Evolutionary conservation across 306 rosid species (phyloP).

Genomic region (Nissolia schottii): DNA sequence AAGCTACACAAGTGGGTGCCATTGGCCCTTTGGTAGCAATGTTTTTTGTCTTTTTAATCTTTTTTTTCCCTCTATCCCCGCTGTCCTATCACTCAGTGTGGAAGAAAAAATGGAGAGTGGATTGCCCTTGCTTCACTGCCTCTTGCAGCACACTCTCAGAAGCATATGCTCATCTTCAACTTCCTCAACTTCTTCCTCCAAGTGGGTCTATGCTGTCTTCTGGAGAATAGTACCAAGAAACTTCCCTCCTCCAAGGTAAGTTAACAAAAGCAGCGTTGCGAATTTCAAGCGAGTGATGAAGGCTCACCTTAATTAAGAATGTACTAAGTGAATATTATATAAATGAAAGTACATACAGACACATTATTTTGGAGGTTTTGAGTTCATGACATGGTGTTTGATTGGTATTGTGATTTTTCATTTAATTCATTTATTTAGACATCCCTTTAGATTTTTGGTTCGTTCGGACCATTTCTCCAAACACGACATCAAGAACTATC

Average conservation of each 20-base stretch:
- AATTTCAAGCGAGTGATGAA: too few relatives aligned
- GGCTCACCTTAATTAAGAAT: too few relatives aligned
- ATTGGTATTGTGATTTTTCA: too few relatives aligned
- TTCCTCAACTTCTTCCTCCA: constrained; percentile 63
- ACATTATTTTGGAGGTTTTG: too few relatives aligned
- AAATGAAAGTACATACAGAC: too few relatives aligned
- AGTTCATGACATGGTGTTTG: too few relatives aligned
- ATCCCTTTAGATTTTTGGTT: too few relatives aligned
- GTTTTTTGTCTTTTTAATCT: constrained; percentile 29
- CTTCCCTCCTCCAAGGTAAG: constrained; percentile 88
- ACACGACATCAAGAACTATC: too few relatives aligned
- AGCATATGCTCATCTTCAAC: constrained; percentile 51
- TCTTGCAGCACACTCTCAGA: constrained; percentile 74
- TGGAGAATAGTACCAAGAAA: constrained; percentile 86
- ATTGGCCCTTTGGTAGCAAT: constrained; percentile 8
- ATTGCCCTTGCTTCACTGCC: constrained; percentile 66
- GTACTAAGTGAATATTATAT: too few relatives aligned
- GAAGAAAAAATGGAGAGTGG: constrained; percentile 72
- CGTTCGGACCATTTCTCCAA: too few relatives aligned
- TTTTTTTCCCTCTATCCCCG: background rate
- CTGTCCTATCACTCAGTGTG: background rate
- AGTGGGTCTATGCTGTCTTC: constrained; percentile 86
- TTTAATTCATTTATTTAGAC: too few relatives aligned
- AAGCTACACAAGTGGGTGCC: constrained; percentile 40
- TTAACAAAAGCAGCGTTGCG: too few relatives aligned